Evolutionary conservation across 2,329 filamentous ascomycete species (phyloP), one percentile per base, ranked within the genome.

Genomic region (Claviceps pazoutovae): DNA sequence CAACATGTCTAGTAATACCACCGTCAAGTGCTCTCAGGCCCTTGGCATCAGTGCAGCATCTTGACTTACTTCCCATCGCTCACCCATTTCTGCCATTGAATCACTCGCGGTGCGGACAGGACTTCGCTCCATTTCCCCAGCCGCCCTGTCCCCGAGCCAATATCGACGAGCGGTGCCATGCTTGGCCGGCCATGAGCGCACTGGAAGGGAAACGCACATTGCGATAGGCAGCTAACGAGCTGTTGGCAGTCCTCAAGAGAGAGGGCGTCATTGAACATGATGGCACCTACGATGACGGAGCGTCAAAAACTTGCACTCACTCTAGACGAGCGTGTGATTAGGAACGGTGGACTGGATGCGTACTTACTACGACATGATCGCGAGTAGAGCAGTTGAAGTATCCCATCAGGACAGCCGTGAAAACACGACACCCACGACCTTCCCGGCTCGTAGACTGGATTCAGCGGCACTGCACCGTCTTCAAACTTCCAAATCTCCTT

Each of bases 261-360:
- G 7, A 93, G 67, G 5, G 68, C 61, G 60, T 94, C 88, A 58
- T 91, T 91, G 67, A 94, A 94, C 86, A 90, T 91, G 62, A 93
- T 82, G 2, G 88, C 86, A 38, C 71, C 73, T 75, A 16, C 0
- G 1, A 44, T 14, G 9, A 52, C 62, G 44, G 60, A 16, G 42
- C 42, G 21, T 44, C 23, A 19, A 44, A 7, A 43, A 19, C 13
- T 13, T 43, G 41, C 41, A 14, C 41, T 19, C 21, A 13, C 39
- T 34, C 30, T 34, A 4, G 9, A 34, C 30, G 9, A 34, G 30
- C 30, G 30, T 34, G 30, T 11, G 30, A 34, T 9, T 34, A 9
- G 9, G 8, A 34, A 34, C 8, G 30, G 30, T 30, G 30, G 9
- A 34, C n/a, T 7, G 30, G 5, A n/a, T 23, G 0, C 4, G 2